Evolutionary conservation across 148 eudicot species (phyloP).

Genomic region (Vaccinium vitisidaea): DNA sequence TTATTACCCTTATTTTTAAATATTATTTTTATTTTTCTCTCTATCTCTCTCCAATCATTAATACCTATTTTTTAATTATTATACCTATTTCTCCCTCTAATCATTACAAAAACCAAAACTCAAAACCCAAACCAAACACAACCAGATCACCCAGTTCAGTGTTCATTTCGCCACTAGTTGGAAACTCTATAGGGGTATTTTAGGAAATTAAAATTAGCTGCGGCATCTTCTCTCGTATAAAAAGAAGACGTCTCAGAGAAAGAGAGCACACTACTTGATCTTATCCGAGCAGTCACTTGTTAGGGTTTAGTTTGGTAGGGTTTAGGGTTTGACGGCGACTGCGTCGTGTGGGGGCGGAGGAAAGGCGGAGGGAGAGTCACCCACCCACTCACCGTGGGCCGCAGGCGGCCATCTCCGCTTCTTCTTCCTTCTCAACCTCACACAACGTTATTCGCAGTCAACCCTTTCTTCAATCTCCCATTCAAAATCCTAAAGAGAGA

Average conservation of each 20-base stretch:
- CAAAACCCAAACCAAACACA: no score
- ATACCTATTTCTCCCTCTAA: no score
- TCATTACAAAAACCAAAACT: no score
- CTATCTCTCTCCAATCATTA: no score
- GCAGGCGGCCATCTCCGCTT: conserved; percentile 26
- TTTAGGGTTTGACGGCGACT: not conserved
- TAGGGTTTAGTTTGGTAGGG: not conserved
- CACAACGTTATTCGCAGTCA: not conserved
- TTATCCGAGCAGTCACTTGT: conserved; percentile 34
- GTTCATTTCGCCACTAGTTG: no score
- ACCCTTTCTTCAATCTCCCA: not conserved
- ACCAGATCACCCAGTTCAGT: no score
- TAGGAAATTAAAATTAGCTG: no score
- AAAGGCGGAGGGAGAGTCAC: not conserved
- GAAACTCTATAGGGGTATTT: no score
- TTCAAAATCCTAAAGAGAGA: not conserved
- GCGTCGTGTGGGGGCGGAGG: not conserved
- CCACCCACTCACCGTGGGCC: not conserved
- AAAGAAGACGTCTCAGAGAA: no score
- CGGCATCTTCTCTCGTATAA: not conserved
- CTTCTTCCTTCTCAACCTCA: not conserved
- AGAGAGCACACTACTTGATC: conserved; percentile 40
- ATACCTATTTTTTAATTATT: no score
- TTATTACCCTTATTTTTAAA: no score
- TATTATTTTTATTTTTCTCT: no score